These are phyloP conservation scores for Cymodocea nodosa DNA, from an alignment of 116 monocot species.

Conservation along the genomic window DNA sequence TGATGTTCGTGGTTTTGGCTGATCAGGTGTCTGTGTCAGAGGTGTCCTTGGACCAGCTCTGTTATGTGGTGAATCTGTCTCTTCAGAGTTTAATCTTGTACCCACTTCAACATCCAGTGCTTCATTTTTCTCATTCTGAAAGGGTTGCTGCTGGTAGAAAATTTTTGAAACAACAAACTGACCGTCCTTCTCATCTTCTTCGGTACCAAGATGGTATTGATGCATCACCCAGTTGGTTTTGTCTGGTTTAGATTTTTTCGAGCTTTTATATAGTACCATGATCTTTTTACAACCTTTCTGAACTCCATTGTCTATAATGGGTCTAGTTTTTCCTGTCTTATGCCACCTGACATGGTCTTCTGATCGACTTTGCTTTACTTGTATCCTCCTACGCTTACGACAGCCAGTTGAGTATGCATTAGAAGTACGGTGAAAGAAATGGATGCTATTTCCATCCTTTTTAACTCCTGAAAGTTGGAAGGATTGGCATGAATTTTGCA, in stretches of 20 bases:
- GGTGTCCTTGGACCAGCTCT: constrained; percentile 14
- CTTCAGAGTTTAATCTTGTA: neutral
- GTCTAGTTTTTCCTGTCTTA: constrained; percentile 89
- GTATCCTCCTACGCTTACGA: constrained; percentile 76
- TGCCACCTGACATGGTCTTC: constrained; percentile 75
- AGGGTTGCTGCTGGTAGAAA: constrained; percentile 40
- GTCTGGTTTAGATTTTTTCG: constrained; percentile 53
- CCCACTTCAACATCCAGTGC: neutral
- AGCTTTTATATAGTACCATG: constrained; percentile 75
- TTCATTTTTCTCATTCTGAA: constrained; percentile 28
- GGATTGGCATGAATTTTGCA: too few relatives aligned
- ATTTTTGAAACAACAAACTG: constrained; percentile 83
- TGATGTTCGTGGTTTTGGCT: neutral
- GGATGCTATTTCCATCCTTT: constrained; percentile 76
- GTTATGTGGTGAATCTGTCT: neutral
- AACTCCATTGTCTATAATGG: constrained; percentile 57
- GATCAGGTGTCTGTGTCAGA: constrained; percentile 12
- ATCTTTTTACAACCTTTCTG: constrained; percentile 93
- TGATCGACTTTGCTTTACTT: constrained; percentile 8
- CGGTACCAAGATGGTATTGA: constrained; percentile 83
- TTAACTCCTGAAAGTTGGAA: constrained; percentile 39
- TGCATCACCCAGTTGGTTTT: constrained; percentile 99
- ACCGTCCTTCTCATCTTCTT: constrained; percentile 85
- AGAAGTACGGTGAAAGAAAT: constrained; percentile 78
- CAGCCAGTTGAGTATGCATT: constrained; percentile 58